phyloP scores from a whole-genome alignment of 164 flowering plant genomes.

The Annona cherimola region DNA sequence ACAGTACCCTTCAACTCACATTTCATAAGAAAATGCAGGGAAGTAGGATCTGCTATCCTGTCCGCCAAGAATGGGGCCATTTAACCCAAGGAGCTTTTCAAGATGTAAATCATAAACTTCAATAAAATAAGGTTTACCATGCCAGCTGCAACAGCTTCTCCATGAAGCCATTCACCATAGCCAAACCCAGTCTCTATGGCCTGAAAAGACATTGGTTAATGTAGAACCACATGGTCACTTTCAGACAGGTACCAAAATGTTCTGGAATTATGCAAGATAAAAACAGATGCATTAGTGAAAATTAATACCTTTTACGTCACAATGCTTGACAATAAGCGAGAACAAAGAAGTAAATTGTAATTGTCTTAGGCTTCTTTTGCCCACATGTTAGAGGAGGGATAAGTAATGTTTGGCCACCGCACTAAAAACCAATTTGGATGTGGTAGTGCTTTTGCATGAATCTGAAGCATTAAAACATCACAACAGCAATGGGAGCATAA shows the following conservation, averaged over 20 bases:
- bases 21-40: background rate
- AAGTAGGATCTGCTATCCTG: background rate
- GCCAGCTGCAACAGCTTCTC: slow-evolving; percentile 99
- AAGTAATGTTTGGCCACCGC: no score
- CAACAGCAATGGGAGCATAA: no score
- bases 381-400: no score
- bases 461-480: no score
- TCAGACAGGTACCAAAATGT: background rate
- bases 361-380: no score
- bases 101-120: background rate
- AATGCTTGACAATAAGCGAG: background rate
- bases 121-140: slow-evolving; percentile 38
- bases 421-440: no score
- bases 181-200: slow-evolving; percentile 94
- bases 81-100: background rate
- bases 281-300: no score
- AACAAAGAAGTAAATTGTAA: background rate
- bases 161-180: slow-evolving; percentile 98
- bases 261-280: background rate
- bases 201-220: slow-evolving; percentile 33
- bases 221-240: background rate
- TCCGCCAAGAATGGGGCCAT: background rate
- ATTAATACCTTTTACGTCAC: background rate
- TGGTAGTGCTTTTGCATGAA: no score
- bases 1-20: background rate